Evolutionary conservation across 2,329 filamentous ascomycete species (phyloP).

Genomic region (Fusarium guadeloupense): DNA sequence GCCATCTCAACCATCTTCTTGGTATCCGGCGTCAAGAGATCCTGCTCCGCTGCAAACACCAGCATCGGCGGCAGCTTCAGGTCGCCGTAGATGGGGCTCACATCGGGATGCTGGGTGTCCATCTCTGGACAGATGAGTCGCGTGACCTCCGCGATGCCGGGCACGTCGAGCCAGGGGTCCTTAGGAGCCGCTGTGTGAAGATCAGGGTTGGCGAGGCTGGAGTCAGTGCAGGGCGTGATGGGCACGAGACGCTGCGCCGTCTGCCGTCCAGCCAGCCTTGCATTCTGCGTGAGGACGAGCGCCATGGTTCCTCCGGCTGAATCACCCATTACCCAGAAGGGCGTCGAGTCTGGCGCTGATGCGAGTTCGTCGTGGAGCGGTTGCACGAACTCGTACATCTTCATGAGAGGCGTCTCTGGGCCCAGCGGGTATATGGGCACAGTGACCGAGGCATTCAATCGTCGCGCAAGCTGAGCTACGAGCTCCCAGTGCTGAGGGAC

Average conservation of each 20-base stretch:
- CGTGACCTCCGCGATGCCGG: slow-evolving; percentile 41
- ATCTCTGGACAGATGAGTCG: slow-evolving; percentile 43
- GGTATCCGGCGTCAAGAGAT: slow-evolving; percentile 44
- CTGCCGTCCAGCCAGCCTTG: slow-evolving; percentile 38
- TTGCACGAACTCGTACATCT: slow-evolving; percentile 47
- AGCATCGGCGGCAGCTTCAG: slow-evolving; percentile 45
- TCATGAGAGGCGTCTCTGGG: slow-evolving; percentile 44
- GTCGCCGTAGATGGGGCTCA: slow-evolving; percentile 46
- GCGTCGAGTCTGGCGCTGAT: slow-evolving; percentile 39
- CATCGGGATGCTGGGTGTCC: slow-evolving; percentile 38
- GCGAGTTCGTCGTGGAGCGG: slow-evolving; percentile 47
- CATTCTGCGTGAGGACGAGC: slow-evolving; percentile 45
- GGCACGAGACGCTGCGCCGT: slow-evolving; percentile 42
- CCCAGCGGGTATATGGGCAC: slow-evolving; percentile 48
- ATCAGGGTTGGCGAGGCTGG: slow-evolving; percentile 44
- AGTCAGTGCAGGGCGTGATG: slow-evolving; percentile 46
- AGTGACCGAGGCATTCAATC: slow-evolving; percentile 45
- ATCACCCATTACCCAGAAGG: slow-evolving; percentile 46
- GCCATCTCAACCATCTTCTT: slow-evolving; percentile 43
- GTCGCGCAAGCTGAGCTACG: slow-evolving; percentile 41
- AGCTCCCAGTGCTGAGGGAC: slow-evolving; percentile 43
- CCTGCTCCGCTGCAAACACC: slow-evolving; percentile 42
- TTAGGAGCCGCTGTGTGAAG: slow-evolving; percentile 30
- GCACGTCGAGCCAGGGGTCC: slow-evolving; percentile 44
- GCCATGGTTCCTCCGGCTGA: slow-evolving; percentile 46